Evolutionary conservation across 257 asterid genomes (phyloP), one percentile per base, ranked within the genome.

Genomic region (Parsonsia alboflavescens): DNA sequence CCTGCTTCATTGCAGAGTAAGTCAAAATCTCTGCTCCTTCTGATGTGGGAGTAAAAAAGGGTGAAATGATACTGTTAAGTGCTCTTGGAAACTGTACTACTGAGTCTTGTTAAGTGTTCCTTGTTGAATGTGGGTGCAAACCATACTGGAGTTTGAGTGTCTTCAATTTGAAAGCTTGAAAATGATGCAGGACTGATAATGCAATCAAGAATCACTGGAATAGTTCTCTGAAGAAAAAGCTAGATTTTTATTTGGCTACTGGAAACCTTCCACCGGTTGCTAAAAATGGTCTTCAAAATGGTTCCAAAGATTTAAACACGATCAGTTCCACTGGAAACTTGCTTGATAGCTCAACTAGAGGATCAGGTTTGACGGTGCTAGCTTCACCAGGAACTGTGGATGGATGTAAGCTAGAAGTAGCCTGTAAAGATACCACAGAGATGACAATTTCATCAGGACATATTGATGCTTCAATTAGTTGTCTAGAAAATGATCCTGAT

Each of bases 181-280:
- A 65, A 36, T 65, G 72, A n/a, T 80, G 84, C 93, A 94, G 99
- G 90, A 92, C 99, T 42, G 97, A 94, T 77, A 94, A 94, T 82
- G 92, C 97, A 76, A 92, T 94, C 85, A 94, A 94, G 93, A 94
- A 94, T 86, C 99, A 94, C 79, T 94, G 99, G 99, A 94, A 94
- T 77, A 94, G 99, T 85, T 94, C 98, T 80, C 80, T 94, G 81
- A 94, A 89, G 87, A 94, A 94, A 85, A 94, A 92, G 86, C 74
- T 85, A n/a, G 98, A 94, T 80, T 88, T 92, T 83, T 92, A 90
- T 86, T 73, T 85, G 78, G 95, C 95, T 66, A 92, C 97, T 19
- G 99, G 97, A 65, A 92, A 86, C 80, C 96, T 94, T 73, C 97
- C 96, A 28, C 92, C 91, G 10, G 86, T 77, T 73, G 81, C 93